phyloP scores from a whole-genome alignment of 176 grass and related monocot genomes.

The Oryza officinalis region DNA sequence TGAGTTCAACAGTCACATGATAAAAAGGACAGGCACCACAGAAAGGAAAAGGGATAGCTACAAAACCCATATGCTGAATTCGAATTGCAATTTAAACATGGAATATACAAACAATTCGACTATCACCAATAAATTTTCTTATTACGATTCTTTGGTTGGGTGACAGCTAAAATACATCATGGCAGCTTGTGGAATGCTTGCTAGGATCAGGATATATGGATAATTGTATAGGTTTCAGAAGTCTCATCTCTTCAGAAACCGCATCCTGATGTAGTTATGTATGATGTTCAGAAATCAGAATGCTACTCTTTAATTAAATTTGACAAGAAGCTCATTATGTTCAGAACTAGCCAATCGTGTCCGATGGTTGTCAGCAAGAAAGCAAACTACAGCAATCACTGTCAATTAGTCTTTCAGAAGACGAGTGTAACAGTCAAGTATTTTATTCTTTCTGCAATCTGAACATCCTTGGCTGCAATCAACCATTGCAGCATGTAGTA shows the following conservation, averaged over 20 bases:
- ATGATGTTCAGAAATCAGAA: neutral
- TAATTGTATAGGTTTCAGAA: neutral
- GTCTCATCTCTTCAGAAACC: neutral
- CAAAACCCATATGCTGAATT: neutral
- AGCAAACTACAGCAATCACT: neutral
- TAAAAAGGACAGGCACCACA: neutral
- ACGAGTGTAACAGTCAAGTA: neutral
- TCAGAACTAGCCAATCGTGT: neutral
- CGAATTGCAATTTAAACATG: neutral
- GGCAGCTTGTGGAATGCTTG: neutral
- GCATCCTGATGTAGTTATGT: neutral
- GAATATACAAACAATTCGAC: neutral
- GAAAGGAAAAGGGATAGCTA: neutral
- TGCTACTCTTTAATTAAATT: neutral
- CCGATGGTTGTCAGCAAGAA: neutral
- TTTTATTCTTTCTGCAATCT: neutral
- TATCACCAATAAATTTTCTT: neutral
- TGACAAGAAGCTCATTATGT: neutral
- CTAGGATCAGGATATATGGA: neutral
- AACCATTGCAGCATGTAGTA: neutral
- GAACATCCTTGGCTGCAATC: neutral
- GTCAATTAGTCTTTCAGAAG: neutral
- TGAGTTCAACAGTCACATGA: neutral
- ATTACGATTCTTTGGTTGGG: neutral
- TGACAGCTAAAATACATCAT: neutral